phyloP scores from a whole-genome alignment of 495 filamentous ascomycete genomes.

The Hypoxylon lenormandii region DNA sequence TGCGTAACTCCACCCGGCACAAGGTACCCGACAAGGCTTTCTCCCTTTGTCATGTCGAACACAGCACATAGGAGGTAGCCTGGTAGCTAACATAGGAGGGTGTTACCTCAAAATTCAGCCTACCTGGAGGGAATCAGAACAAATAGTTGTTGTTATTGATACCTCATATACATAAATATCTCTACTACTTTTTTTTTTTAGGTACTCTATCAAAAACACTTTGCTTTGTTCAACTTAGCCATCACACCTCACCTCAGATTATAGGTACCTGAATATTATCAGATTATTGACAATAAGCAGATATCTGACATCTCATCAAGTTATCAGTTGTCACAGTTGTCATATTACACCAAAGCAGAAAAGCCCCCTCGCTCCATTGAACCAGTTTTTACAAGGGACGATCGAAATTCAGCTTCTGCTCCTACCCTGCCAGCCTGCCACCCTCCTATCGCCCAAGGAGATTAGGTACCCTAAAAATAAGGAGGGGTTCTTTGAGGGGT shows the following conservation, averaged over 20 bases:
- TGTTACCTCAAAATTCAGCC: slow-evolving; percentile 40
- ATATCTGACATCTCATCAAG: background rate
- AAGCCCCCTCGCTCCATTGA: background rate
- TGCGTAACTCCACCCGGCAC: slow-evolving; percentile 20
- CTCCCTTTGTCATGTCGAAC: slow-evolving; percentile 10
- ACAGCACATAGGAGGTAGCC: background rate
- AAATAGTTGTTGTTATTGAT: background rate
- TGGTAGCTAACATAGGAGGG: background rate
- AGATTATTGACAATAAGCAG: slow-evolving; percentile 9
- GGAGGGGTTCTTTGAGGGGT: slow-evolving; percentile 11
- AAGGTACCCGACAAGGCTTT: slow-evolving; percentile 37
- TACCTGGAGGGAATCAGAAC: background rate
- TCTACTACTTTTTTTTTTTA: background rate
- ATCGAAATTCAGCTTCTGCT: slow-evolving; percentile 45
- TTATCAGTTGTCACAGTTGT: too few species aligned
- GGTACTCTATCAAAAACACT: too few species aligned
- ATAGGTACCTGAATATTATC: too few species aligned
- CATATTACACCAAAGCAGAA: slow-evolving; percentile 11
- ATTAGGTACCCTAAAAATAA: slow-evolving; percentile 8
- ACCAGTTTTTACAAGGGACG: slow-evolving; percentile 26
- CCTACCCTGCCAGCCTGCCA: slow-evolving; percentile 8
- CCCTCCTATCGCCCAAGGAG: too few species aligned
- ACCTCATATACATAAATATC: background rate
- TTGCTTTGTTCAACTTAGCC: background rate
- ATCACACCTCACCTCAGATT: slow-evolving; percentile 7